These are phyloP conservation scores for Coemansia sp. DNA, from an alignment of 192 early-diverging fungal genomes.

Conservation along the genomic window DNA sequence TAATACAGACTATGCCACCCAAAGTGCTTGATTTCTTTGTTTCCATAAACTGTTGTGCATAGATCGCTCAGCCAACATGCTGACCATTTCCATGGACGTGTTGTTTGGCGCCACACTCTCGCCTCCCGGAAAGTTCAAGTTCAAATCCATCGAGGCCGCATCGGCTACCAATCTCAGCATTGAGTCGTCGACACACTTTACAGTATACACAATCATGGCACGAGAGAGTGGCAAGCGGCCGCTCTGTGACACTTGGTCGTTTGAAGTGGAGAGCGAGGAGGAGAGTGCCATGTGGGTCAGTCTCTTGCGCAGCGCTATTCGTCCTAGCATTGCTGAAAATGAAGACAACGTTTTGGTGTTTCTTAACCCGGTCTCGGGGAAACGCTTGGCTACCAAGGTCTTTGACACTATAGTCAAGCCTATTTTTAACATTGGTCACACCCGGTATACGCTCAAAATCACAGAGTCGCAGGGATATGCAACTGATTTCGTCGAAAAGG, in stretches of 20 bases:
- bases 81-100: conserved; percentile 43
- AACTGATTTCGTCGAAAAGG: conserved; percentile 21
- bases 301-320: conserved; percentile 36
- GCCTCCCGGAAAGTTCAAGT: conserved; percentile 45
- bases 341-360: conserved; percentile 29
- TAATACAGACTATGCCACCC: too few species aligned
- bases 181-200: conserved; percentile 47
- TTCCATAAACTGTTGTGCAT: not conserved
- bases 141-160: conserved; percentile 44
- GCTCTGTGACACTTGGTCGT: conserved; percentile 49
- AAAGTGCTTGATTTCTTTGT: conserved; percentile 2
- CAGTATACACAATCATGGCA: conserved; percentile 43
- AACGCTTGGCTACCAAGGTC: conserved; percentile 33
- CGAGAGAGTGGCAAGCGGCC: conserved; percentile 40
- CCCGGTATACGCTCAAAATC: conserved; percentile 32
- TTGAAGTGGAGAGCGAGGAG: conserved; percentile 38
- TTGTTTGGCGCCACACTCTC: conserved; percentile 49
- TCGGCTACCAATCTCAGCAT: conserved; percentile 21
- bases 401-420: conserved; percentile 50
- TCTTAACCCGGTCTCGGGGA: conserved; percentile 44
- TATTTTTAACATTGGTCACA: conserved; percentile 35
- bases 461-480: conserved; percentile 33
- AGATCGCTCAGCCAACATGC: conserved; percentile 41
- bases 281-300: conserved; percentile 39
- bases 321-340: conserved; percentile 22